phyloP scores from a whole-genome alignment of 495 filamentous ascomycete species.

The Neurospora tetrasperma region DNA sequence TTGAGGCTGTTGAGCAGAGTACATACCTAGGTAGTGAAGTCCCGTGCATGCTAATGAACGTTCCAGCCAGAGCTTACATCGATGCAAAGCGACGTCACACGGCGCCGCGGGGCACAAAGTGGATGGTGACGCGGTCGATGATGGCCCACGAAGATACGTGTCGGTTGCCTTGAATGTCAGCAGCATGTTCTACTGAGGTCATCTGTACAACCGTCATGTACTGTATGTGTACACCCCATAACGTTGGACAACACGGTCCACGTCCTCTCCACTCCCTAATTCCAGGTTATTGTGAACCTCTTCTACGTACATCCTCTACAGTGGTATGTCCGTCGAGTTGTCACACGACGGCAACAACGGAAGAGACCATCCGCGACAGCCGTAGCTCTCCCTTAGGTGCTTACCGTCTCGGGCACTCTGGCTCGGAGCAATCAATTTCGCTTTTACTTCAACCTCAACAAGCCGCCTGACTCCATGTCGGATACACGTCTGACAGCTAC shows the following conservation, averaged over 20 bases:
- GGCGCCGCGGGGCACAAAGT: not conserved
- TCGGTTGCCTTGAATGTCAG: not conserved
- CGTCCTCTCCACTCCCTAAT: not conserved
- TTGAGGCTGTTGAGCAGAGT: too few relatives aligned
- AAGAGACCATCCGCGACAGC: not conserved
- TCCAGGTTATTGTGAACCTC: not conserved
- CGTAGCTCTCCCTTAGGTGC: not conserved
- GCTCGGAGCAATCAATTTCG: not conserved
- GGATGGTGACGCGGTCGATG: not conserved
- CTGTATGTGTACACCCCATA: too few relatives aligned
- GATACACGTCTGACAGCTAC: too few relatives aligned
- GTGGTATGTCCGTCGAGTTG: not conserved
- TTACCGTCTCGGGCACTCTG: not conserved
- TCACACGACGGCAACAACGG: not conserved
- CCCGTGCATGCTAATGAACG: too few relatives aligned
- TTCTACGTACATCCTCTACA: not conserved
- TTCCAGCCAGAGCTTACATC: not conserved
- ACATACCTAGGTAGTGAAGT: too few relatives aligned
- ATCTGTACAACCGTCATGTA: not conserved
- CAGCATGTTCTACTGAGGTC: not conserved
- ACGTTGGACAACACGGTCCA: not conserved
- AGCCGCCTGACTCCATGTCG: not conserved
- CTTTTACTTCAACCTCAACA: not conserved
- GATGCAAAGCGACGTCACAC: not conserved
- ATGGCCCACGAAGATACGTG: not conserved